Percentiles rank a stretch among this genome's conserved stretches.
phyloP scores from a whole-genome alignment of 306 rosid genomes.

The Glycyrrhiza uralensis region DNA sequence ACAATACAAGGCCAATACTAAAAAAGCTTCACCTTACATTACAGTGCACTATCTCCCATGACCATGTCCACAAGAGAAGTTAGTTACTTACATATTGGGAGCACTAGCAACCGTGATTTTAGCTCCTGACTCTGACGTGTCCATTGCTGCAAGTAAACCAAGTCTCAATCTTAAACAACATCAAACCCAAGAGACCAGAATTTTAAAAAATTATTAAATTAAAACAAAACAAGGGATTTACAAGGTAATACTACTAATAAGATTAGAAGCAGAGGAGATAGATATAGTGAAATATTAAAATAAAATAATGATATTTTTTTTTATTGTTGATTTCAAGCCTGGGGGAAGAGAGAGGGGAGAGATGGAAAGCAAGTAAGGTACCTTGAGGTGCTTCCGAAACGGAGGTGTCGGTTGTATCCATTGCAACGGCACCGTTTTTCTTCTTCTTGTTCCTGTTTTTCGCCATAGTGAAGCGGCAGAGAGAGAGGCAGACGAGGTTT shows the following conservation, averaged over 20 bases:
- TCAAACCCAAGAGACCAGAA: background rate
- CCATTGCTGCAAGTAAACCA: conserved; percentile 55
- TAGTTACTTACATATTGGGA: conserved; percentile 44
- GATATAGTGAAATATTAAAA: background rate
- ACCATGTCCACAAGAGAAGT: background rate
- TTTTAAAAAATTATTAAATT: background rate
- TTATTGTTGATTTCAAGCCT: background rate
- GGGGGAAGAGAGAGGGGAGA: background rate
- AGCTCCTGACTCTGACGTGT: conserved; percentile 54
- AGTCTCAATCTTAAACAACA: background rate
- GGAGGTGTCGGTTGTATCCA: conserved; percentile 40
- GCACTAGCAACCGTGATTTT: conserved; percentile 37
- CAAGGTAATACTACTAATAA: background rate
- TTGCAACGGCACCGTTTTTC: conserved; percentile 39
- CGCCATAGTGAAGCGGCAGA: conserved; percentile 42
- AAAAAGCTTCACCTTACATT: background rate
- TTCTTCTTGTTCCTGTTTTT: conserved; percentile 72
- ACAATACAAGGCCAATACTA: background rate
- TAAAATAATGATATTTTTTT: background rate
- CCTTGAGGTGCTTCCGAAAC: conserved; percentile 54
- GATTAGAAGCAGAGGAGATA: background rate
- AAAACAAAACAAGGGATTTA: background rate
- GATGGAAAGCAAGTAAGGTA: conserved; percentile 15
- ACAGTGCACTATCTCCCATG: background rate
- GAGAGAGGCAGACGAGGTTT: background rate